Base-by-base conservation (phyloP, 768 basidiomycete species). In the Collybia sordida region DNA sequence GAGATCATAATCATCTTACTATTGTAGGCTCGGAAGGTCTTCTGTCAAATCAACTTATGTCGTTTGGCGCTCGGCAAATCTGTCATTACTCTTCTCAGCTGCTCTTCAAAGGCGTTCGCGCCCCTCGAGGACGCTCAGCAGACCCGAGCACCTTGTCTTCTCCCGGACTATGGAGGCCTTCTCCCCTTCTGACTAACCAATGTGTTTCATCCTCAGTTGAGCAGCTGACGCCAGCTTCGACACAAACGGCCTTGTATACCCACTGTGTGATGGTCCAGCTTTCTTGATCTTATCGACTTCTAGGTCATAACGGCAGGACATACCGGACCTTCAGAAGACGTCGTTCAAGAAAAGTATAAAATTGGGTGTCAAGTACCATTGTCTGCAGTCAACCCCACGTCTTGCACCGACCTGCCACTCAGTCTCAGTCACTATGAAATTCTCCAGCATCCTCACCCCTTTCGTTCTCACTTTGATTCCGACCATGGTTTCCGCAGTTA, bases 341-440 rank as follows among this genome's bases (percentile, higher is more conserved):
- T 15, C 46, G 18, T 6, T n/a, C 14, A 19, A 11, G 6, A 38
- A 6, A 18, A 18, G 17, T 47, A 47, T 47, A 47, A 47, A 47
- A 15, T 17, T 17, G 18, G 23, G 15, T 25, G 15, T 47, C 23
- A 18, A 27, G 4, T 39, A 40, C 38, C 46, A 34, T 17, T 35
- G 21, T 28, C 19, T 21, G 18, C 15, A 44, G 36, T 7, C 36
- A 43, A 23, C 21, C 36, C 17, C 8, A 12, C 40, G 23, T 46
- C 43, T 15, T 3, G 11, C 36, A 27, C 44, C 44, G 23, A 47
- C 35, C 19, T 11, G 36, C 11, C 9, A 22, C 12, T 27, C 24
- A 2, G 0, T 22, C 41, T 9, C 19, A 7, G 18, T 21, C 11
- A 15, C 55, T 37, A 74, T 74, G 72, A 72, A 71, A 56, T 56